Conservation (phyloP, 768 basidiomycete genomes). For the Boletus huronensis region DNA sequence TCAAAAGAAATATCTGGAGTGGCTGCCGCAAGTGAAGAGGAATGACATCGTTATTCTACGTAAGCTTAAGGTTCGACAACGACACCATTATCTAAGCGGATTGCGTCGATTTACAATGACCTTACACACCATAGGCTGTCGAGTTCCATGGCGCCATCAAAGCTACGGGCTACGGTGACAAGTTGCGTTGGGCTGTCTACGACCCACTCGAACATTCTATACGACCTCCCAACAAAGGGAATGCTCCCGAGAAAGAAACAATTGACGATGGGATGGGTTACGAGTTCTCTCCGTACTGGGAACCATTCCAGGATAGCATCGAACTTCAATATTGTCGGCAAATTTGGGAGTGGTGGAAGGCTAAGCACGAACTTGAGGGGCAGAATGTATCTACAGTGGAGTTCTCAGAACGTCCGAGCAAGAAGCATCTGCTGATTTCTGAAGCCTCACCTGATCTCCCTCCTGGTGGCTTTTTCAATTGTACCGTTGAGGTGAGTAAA, state of each 20-base stretch:
- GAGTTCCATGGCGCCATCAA: conserved; percentile 28
- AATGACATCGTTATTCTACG: conserved; percentile 53
- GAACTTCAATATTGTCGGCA: conserved; percentile 43
- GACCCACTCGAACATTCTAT: conserved; percentile 37
- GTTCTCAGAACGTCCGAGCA: conserved; percentile 9
- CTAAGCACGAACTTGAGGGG: conserved; percentile 19
- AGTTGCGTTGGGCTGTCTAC: conserved; percentile 55
- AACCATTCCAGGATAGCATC: conserved; percentile 31
- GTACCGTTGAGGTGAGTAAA: conserved; percentile 55
- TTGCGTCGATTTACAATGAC: background rate
- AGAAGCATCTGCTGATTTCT: conserved; percentile 48
- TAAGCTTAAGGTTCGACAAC: conserved; percentile 43
- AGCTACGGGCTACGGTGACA: conserved; percentile 47
- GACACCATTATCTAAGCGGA: background rate
- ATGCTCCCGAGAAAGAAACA: conserved; percentile 34
- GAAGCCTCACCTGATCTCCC: conserved; percentile 44
- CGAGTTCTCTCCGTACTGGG: conserved; percentile 43
- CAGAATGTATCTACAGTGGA: conserved; percentile 16
- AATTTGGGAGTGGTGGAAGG: conserved; percentile 53
- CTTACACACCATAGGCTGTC: conserved; percentile 28
- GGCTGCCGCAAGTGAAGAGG: conserved; percentile 47
- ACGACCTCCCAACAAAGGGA: conserved; percentile 37
- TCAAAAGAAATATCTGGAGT: conserved; percentile 41
- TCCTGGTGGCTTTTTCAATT: conserved; percentile 56
- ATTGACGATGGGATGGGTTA: conserved; percentile 37